Percentiles rank a stretch among this genome's conserved stretches.
Evolutionary conservation across 495 filamentous ascomycete genomes (phyloP).

Genomic region (Bombardia bombarda): DNA sequence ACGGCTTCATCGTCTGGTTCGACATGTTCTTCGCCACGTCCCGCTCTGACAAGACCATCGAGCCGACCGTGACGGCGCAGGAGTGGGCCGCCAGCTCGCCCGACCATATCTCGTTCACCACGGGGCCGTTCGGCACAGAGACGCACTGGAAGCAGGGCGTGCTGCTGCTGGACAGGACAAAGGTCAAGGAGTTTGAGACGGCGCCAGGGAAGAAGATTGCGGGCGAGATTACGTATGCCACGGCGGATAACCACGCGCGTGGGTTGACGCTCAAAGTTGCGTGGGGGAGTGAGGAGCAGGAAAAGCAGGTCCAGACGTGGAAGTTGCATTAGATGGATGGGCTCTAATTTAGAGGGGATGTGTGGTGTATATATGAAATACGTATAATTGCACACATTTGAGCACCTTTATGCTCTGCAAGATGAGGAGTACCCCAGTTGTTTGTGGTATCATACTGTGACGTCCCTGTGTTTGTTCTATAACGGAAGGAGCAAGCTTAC

Average conservation of each 20-base stretch:
- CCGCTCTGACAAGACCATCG: slow-evolving; percentile 10
- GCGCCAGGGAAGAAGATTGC: slow-evolving; percentile 28
- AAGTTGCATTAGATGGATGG: slow-evolving; percentile 19
- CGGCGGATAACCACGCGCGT: slow-evolving; percentile 39
- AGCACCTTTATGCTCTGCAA: too few species aligned
- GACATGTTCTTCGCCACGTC: slow-evolving; percentile 66
- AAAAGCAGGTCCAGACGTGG: slow-evolving; percentile 37
- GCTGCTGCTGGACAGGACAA: slow-evolving; percentile 26
- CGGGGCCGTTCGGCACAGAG: slow-evolving; percentile 66
- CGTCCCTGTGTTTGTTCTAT: too few species aligned
- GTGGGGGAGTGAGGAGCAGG: slow-evolving; percentile 30
- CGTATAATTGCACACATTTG: too few species aligned
- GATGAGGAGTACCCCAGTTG: too few species aligned
- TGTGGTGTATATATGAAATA: too few species aligned
- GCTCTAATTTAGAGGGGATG: neutral
- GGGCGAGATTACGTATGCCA: slow-evolving; percentile 39
- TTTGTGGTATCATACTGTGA: too few species aligned
- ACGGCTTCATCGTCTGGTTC: slow-evolving; percentile 73
- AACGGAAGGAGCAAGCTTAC: too few species aligned
- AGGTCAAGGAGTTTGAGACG: slow-evolving; percentile 14
- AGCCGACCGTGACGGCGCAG: slow-evolving; percentile 16
- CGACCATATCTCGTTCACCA: slow-evolving; percentile 61
- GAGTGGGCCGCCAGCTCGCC: slow-evolving; percentile 28
- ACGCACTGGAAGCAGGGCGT: slow-evolving; percentile 89
- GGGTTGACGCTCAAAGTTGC: slow-evolving; percentile 36